Evolutionary conservation across 345 rosid species (phyloP).

Genomic region (Brassica cretica): DNA sequence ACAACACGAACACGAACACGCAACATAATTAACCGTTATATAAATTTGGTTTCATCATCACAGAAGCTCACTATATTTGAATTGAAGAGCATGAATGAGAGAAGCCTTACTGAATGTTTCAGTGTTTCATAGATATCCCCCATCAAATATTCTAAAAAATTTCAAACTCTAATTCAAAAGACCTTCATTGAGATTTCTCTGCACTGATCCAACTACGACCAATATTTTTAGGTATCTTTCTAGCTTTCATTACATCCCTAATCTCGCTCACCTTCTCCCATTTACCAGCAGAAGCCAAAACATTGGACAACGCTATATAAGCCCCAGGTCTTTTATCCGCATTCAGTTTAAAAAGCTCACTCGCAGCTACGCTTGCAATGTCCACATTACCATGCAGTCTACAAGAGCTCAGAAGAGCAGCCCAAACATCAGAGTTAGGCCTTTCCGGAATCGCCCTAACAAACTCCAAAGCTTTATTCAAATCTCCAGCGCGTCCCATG

Average conservation of each 20-base stretch:
- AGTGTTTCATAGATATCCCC: neutral
- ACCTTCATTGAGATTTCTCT: constrained; percentile 33
- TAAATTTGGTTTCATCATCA: constrained; percentile 14
- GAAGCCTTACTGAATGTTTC: neutral
- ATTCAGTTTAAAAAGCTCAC: constrained; percentile 71
- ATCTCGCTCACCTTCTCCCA: constrained; percentile 74
- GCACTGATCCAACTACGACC: constrained; percentile 76
- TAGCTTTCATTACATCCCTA: constrained; percentile 69
- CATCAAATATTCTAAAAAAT: too few relatives aligned
- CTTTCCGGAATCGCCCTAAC: constrained; percentile 63
- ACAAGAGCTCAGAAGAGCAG: constrained; percentile 82
- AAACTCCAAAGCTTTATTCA: constrained; percentile 61
- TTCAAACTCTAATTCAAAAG: neutral
- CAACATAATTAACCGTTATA: constrained; percentile 5
- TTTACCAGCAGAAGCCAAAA: constrained; percentile 77
- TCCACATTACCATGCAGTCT: constrained; percentile 64
- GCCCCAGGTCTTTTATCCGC: constrained; percentile 79
- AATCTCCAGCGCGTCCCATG: constrained; percentile 77
- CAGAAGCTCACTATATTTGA: constrained; percentile 15
- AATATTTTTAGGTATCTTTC: constrained; percentile 61
- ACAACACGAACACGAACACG: neutral
- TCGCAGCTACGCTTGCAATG: constrained; percentile 67
- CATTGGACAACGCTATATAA: constrained; percentile 74
- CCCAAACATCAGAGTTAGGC: constrained; percentile 87
- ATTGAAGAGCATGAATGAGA: neutral